A percentile compares a stretch with the other conserved stretches of the same genome.
Evolutionary conservation across 768 basidiomycete genomes (phyloP).

Genomic region (Agaricus sinodeliciosus): DNA sequence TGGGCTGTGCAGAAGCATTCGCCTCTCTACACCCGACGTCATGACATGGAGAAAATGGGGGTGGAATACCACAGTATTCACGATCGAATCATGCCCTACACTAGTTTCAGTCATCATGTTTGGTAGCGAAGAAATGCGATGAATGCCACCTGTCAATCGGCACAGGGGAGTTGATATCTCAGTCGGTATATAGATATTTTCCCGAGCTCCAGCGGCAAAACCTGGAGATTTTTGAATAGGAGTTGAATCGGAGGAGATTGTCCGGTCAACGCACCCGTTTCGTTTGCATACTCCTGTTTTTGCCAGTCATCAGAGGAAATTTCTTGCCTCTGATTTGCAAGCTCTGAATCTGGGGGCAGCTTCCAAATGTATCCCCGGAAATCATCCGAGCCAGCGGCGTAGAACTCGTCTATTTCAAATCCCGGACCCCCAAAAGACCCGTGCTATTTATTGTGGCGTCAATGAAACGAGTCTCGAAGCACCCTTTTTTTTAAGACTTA

Average conservation of each 20-base stretch:
- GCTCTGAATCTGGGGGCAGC: slow-evolving; percentile 44
- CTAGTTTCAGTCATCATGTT: neutral
- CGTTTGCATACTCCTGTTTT: slow-evolving; percentile 22
- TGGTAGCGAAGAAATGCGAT: neutral
- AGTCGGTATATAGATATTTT: slow-evolving; percentile 48
- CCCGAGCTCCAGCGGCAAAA: slow-evolving; percentile 34
- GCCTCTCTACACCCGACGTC: slow-evolving; percentile 70
- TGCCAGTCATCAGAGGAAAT: slow-evolving; percentile 43
- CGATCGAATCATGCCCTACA: slow-evolving; percentile 68
- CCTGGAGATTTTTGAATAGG: slow-evolving; percentile 23
- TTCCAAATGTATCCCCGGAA: slow-evolving; percentile 78
- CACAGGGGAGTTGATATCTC: slow-evolving; percentile 59
- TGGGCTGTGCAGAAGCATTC: slow-evolving; percentile 63
- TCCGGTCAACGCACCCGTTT: slow-evolving; percentile 27
- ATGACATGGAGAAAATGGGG: slow-evolving; percentile 60
- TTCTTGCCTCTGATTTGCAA: slow-evolving; percentile 39
- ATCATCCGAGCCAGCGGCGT: slow-evolving; percentile 77
- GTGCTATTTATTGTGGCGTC: slow-evolving; percentile 36
- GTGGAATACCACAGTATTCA: slow-evolving; percentile 70
- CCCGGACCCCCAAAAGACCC: slow-evolving; percentile 68
- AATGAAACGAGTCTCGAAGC: neutral
- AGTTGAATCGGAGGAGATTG: neutral
- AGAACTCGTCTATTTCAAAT: slow-evolving; percentile 48
- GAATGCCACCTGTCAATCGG: slow-evolving; percentile 44
- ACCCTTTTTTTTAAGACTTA: slow-evolving; percentile 4